phyloP scores from a whole-genome alignment of 2,329 filamentous ascomycete genomes.

The Colletotrichum sp. region DNA sequence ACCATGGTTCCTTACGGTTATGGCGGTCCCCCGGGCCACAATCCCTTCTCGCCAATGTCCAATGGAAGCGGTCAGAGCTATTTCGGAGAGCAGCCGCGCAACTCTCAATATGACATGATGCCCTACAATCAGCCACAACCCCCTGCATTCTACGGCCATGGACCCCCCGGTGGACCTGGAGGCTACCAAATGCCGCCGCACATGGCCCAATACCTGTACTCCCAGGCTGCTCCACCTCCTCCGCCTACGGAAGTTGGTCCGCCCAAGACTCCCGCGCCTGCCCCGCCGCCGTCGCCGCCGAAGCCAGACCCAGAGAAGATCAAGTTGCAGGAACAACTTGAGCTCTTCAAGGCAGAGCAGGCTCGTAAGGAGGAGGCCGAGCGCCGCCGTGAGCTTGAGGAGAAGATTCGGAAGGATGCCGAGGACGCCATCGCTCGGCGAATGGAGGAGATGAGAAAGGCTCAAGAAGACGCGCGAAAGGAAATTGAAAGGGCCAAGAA shows the following conservation, averaged over 20 bases:
- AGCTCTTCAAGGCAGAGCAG: conserved; percentile 51
- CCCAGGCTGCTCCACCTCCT: conserved; percentile 44
- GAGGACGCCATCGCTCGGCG: conserved; percentile 46
- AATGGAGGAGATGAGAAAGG: conserved; percentile 45
- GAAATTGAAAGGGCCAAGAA: conserved; percentile 52
- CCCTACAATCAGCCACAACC: conserved; percentile 46
- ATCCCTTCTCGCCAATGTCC: conserved; percentile 50
- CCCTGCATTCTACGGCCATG: conserved; percentile 33
- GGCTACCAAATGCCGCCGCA: conserved; percentile 33
- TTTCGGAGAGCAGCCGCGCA: conserved; percentile 42
- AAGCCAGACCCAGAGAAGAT: conserved; percentile 63
- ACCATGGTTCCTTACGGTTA: conserved; percentile 55
- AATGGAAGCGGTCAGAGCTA: conserved; percentile 43
- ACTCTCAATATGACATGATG: conserved; percentile 54
- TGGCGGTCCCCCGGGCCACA: conserved; percentile 39
- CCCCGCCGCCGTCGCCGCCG: conserved; percentile 46
- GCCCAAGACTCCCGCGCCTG: conserved; percentile 39
- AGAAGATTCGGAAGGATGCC: conserved; percentile 49
- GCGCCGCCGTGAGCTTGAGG: conserved; percentile 48
- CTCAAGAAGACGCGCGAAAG: conserved; percentile 49
- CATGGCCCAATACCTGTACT: conserved; percentile 44
- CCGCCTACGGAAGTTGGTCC: conserved; percentile 43
- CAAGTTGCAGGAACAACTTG: conserved; percentile 65
- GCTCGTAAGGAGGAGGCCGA: conserved; percentile 51
- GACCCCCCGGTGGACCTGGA: conserved; percentile 25